Evolutionary conservation across 1,284 basidiomycete species (phyloP), one percentile per base, ranked within the genome.

Genomic region (Leucoagaricus sp.): DNA sequence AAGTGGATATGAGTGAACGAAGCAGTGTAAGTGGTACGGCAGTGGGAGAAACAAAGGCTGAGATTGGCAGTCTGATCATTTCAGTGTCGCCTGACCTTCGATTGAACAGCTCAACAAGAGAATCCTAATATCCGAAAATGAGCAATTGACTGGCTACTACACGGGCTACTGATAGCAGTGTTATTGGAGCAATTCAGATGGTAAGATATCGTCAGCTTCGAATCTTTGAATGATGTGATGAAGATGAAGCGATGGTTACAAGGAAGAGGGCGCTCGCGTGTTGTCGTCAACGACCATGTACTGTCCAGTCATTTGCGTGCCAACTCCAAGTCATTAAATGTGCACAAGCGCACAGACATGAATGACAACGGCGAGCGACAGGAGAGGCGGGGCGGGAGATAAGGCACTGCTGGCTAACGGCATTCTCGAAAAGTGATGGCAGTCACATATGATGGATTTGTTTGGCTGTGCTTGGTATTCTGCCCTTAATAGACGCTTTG

Each of bases 381-480:
- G 29, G 51, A 3, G 15, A 31, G 29, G 7, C 12, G 17, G 28
- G 17, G 15, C 23, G 21, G 46, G 23, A 29, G 49, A 3, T 41
- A 15, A 49, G 28, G 26, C 8, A 38, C 36, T 38, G 36, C 13
- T 38, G 26, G 17, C 10, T 4, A 33, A 15, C 9, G 12, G 12
- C 31, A 25, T 25, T 48, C 21, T 28, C 15, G 50, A 29, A 31
- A 31, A 4, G 38, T 38, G 36, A 47, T 55, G 34, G 17, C 34
- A 6, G 40, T 21, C n/a, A 34, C 29, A 26, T 12, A 13, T 3
- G 23, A 40, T 57, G 49, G 42, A 26, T n/a, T 12, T 57, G 49
- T 57, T 57, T 57, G 49, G 55, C 42, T 31, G 49, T 57, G 49
- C 36, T 57, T 57, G 55, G 26, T 42, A 25, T 34, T 19, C 17